Evolutionary conservation across 2,329 filamentous ascomycete species (phyloP).

Genomic region (Exophiala phaeomuriformis): DNA sequence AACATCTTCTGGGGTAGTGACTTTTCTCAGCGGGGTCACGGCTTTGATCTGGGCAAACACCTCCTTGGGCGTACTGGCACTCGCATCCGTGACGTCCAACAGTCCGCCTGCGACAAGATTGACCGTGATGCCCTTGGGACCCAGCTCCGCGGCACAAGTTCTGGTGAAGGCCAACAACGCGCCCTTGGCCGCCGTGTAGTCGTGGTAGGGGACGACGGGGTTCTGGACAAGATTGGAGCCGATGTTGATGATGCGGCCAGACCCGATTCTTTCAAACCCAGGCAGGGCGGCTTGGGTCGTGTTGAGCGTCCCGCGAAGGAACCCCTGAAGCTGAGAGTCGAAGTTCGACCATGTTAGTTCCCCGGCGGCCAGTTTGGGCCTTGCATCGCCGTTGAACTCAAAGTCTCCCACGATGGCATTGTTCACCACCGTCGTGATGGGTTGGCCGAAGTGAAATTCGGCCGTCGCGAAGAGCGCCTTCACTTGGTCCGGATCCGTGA

Average conservation of each 20-base stretch:
- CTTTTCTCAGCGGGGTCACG: conserved; percentile 21
- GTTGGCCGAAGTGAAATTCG: conserved; percentile 7
- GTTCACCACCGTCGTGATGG: conserved; percentile 23
- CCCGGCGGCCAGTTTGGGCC: conserved; percentile 10
- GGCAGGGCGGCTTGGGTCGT: conserved; percentile 21
- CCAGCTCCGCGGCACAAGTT: conserved; percentile 22
- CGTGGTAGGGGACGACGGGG: conserved; percentile 24
- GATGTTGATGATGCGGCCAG: conserved; percentile 23
- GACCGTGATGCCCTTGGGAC: conserved; percentile 20
- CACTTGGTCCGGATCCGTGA: conserved; percentile 15
- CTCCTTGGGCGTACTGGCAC: conserved; percentile 17
- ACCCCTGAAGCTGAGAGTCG: conserved; percentile 18
- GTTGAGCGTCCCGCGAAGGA: conserved; percentile 19
- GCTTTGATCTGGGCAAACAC: conserved; percentile 23
- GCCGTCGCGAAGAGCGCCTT: conserved; percentile 15
- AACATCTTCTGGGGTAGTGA: conserved; percentile 21
- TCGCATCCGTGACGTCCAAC: conserved; percentile 20
- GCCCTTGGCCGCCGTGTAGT: conserved; percentile 23
- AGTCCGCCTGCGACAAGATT: conserved; percentile 23
- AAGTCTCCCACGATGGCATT: conserved; percentile 24
- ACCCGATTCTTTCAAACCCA: conserved; percentile 14
- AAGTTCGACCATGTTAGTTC: conserved; percentile 20
- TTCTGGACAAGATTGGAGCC: conserved; percentile 23
- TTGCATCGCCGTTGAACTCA: conserved; percentile 23
- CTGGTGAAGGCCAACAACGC: conserved; percentile 22